These are phyloP conservation scores for Leptographium lundbergii DNA, from an alignment of 2,329 filamentous ascomycete genomes.

Conservation along the genomic window DNA sequence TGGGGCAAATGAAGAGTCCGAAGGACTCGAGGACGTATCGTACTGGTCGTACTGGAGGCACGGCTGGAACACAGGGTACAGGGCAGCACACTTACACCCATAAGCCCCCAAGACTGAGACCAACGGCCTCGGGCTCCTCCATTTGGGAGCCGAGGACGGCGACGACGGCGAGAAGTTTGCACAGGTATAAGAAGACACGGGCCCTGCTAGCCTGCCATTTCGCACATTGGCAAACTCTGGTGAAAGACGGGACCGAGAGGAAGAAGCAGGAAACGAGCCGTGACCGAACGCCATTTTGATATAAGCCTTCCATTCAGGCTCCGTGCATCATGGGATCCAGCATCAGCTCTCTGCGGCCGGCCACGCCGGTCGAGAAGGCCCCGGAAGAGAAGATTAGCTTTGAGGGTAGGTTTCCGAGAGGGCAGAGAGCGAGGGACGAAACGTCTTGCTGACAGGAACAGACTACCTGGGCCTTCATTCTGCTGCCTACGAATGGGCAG, in stretches of 20 bases:
- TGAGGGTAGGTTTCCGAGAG: constrained; percentile 5
- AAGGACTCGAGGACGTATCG: too few species aligned
- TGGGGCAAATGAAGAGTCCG: too few species aligned
- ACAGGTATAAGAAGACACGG: background rate
- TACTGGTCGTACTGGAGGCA: too few species aligned
- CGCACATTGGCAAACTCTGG: background rate
- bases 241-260: too few species aligned
- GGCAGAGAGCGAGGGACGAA: too few species aligned
- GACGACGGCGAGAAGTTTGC: too few species aligned
- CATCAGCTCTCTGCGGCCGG: constrained; percentile 5
- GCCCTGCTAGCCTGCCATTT: background rate
- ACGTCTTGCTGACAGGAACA: constrained; percentile 9
- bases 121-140: background rate
- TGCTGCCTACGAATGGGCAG: constrained; percentile 48
- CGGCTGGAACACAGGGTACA: too few species aligned
- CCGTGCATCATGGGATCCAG: constrained; percentile 8
- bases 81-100: too few species aligned
- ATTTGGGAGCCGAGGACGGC: background rate
- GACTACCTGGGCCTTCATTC: constrained; percentile 37
- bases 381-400: constrained; percentile 7
- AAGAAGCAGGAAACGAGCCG: too few species aligned
- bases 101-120: too few species aligned
- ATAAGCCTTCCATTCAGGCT: background rate
- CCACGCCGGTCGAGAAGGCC: background rate
- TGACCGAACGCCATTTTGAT: too few species aligned